Conservation (phyloP, 2,329 filamentous ascomycete species). For the Onygenales sp. region DNA sequence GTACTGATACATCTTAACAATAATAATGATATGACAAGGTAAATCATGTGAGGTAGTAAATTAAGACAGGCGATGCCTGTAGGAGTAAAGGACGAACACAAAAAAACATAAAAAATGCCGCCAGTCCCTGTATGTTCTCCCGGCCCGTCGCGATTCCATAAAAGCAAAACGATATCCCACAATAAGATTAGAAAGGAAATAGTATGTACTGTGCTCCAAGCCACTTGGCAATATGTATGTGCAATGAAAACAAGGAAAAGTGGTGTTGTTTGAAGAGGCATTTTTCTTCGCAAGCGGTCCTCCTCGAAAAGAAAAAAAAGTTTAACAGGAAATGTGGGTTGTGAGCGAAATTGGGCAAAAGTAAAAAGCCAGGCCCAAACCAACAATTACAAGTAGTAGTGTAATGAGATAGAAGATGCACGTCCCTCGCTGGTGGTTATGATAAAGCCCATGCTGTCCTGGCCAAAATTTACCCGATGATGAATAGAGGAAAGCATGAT, state of each 20-base stretch:
- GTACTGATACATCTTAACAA: too few species aligned
- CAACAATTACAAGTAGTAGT: too few species aligned
- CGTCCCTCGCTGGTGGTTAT: too few species aligned
- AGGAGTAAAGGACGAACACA: background rate
- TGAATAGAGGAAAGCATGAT: background rate
- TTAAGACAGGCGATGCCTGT: background rate
- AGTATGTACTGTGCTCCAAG: background rate
- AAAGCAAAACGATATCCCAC: background rate
- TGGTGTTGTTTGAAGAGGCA: too few species aligned
- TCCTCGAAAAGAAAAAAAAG: too few species aligned
- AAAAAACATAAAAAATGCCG: background rate
- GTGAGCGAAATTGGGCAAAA: too few species aligned
- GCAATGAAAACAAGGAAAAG: background rate
- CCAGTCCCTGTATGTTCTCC: background rate
- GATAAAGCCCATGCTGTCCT: too few species aligned
- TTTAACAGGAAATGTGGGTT: too few species aligned
- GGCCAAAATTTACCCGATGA: background rate
- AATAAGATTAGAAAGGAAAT: background rate
- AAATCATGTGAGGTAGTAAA: background rate
- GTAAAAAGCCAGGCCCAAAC: too few species aligned
- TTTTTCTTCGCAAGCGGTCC: too few species aligned
- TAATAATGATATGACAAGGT: background rate
- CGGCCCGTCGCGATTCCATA: background rate
- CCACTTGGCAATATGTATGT: background rate
- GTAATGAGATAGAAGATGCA: too few species aligned